Base-by-base conservation (phyloP, 208 protist species). In the Herpetomonas tarakana region DNA sequence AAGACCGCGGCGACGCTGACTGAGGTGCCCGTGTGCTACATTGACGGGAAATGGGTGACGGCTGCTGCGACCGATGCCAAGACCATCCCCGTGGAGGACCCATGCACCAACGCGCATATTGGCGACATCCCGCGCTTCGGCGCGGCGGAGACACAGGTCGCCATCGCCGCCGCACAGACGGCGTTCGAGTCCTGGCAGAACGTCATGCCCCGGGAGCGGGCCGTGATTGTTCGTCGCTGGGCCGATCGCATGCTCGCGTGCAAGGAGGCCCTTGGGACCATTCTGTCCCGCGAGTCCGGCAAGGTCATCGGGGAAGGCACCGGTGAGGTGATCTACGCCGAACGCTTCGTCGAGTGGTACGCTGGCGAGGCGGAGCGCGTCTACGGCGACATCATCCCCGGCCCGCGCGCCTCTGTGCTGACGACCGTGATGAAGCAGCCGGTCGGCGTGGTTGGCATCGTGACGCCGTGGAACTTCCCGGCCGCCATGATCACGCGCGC, bases 401-500 rank as follows among this genome's bases (percentile, higher is more conserved):
- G 72, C 0, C 83, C 77, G 3, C 80, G 78, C 1, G 58, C 41
- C 11, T 73, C 58, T 16, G 80, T 88, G 41, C 65, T 70, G 59
- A 79, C 81, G 3, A 89, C 78, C 41, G 81, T 93, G 24, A 59
- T 81, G 26, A 85, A 86, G 30, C 81, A 92, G 66, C 90, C 90
- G 2, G 61, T 97, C 19, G 92, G 94, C 3, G 80, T 96, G 22
- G 86, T 96, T 0, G 86, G 74, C 18, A 68, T 93, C 29, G 81
- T 97, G 35, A 96, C 88, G n/a, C 92, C 94, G 39, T 98, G 88
- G 88, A 98, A 98, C 76, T 97, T 95, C 52, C 94, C 94, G 2
- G 77, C 92, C 12, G 71, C 83, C 31, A 93, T 96, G 80, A 83
- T 93, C 45, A 82, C 78, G 9, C 83, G 83, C 11, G 77, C 86